Conservation (phyloP, 352 stramenopile species). For the Pythium apleroticum region DNA sequence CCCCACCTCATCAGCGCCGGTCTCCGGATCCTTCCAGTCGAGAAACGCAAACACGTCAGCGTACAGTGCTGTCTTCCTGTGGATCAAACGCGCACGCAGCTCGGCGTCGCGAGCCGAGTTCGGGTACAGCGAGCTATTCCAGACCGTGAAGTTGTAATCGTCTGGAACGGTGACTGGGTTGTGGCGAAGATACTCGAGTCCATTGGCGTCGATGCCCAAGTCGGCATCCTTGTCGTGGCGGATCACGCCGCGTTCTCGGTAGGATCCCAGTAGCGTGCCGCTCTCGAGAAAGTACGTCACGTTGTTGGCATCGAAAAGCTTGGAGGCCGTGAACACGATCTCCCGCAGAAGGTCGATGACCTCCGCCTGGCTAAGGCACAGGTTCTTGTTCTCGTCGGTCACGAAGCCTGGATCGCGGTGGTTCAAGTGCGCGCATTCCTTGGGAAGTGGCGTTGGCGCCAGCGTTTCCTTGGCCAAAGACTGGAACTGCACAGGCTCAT, state of each 20-base stretch:
- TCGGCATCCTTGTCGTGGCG: constrained; percentile 29
- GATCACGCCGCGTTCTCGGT: constrained; percentile 24
- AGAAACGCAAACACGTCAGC: constrained; percentile 36
- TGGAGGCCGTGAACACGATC: constrained; percentile 18
- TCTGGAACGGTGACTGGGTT: constrained; percentile 12
- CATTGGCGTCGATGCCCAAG: constrained; percentile 21
- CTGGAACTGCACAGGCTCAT: not conserved
- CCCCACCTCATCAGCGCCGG: constrained; percentile 10
- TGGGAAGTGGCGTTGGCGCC: not conserved
- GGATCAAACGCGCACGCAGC: constrained; percentile 26
- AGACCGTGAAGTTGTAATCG: constrained; percentile 26
- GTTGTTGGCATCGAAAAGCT: constrained; percentile 17
- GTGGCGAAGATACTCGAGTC: constrained; percentile 14
- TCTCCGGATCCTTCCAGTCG: constrained; percentile 16
- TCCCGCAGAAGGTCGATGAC: constrained; percentile 25
- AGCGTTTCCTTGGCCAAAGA: not conserved
- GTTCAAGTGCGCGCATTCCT: constrained; percentile 12
- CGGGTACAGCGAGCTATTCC: constrained; percentile 22
- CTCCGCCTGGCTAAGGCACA: constrained; percentile 14
- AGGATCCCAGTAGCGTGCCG: constrained; percentile 27
- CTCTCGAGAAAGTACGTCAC: constrained; percentile 31
- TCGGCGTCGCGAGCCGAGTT: constrained; percentile 25
- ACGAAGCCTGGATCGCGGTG: not conserved
- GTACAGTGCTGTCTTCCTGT: constrained; percentile 30
- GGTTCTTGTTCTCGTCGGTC: constrained; percentile 3